Evolutionary conservation across 768 basidiomycete species (phyloP).

Genomic region (Podaxis pistillaris): DNA sequence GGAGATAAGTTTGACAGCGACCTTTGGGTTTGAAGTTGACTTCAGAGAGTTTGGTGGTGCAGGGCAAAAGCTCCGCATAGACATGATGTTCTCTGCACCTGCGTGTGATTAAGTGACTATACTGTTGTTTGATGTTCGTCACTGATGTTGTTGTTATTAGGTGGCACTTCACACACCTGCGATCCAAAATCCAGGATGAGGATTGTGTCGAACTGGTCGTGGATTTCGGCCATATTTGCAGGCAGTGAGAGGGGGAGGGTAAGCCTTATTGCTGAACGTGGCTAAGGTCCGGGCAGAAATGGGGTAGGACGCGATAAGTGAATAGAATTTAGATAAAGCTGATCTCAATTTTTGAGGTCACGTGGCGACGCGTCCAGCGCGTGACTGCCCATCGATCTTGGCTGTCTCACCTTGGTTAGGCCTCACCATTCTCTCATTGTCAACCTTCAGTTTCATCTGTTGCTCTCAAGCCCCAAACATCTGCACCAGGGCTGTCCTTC

Average conservation of each 20-base stretch:
- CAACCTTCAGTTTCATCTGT: neutral
- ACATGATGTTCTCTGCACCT: constrained; percentile 97
- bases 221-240: constrained; percentile 74
- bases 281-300: neutral
- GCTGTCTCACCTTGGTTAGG: neutral
- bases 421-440: neutral
- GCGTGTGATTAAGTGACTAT: constrained; percentile 95
- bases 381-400: no score
- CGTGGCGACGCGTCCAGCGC: neutral
- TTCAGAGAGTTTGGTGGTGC: constrained; percentile 87
- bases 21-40: constrained; percentile 95
- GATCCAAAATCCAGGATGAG: constrained; percentile 98
- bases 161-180: constrained; percentile 53
- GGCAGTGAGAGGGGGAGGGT: neutral
- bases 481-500: neutral
- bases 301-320: neutral
- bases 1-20: constrained; percentile 25
- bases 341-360: neutral
- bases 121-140: constrained; percentile 43
- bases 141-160: constrained; percentile 15
- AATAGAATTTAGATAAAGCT: neutral
- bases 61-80: constrained; percentile 97
- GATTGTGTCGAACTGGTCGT: constrained; percentile 93
- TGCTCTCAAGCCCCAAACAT: neutral
- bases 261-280: neutral